Evolutionary conservation across 1,284 basidiomycete genomes (phyloP).

Genomic region (Ganoderma sinense): DNA sequence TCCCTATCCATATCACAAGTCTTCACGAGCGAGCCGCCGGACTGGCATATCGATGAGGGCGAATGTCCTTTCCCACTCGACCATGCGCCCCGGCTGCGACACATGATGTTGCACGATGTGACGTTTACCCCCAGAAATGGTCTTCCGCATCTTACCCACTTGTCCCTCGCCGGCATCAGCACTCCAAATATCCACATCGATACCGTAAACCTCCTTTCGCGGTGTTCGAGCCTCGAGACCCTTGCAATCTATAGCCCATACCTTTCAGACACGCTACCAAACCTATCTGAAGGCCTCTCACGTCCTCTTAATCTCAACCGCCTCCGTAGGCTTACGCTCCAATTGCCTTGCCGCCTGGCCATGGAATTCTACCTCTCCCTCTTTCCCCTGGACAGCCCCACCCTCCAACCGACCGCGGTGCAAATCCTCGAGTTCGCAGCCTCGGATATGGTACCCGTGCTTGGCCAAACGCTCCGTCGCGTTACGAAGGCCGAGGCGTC

Average conservation of each 20-base stretch:
- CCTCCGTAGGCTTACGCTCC: background rate
- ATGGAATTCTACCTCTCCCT: background rate
- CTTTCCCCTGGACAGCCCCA: background rate
- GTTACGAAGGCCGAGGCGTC: background rate
- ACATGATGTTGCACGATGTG: background rate
- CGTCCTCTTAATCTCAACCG: background rate
- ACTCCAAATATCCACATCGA: background rate
- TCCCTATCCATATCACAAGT: background rate
- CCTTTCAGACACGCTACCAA: background rate
- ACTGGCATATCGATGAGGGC: background rate
- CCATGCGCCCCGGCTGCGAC: background rate
- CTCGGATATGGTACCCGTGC: background rate
- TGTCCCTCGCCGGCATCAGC: background rate
- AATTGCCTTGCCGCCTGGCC: background rate
- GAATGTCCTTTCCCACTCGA: background rate
- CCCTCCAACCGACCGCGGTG: background rate
- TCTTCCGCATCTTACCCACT: background rate
- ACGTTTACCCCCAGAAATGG: background rate
- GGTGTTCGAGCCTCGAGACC: conserved; percentile 1
- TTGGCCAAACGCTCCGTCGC: background rate
- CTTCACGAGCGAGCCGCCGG: background rate
- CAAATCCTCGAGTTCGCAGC: background rate
- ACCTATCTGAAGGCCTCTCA: background rate
- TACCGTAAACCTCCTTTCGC: background rate
- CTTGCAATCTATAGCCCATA: background rate